These are phyloP conservation scores for Trematosphaeria pertusa DNA, from an alignment of 2,329 filamentous ascomycete genomes.

Conservation along the genomic window DNA sequence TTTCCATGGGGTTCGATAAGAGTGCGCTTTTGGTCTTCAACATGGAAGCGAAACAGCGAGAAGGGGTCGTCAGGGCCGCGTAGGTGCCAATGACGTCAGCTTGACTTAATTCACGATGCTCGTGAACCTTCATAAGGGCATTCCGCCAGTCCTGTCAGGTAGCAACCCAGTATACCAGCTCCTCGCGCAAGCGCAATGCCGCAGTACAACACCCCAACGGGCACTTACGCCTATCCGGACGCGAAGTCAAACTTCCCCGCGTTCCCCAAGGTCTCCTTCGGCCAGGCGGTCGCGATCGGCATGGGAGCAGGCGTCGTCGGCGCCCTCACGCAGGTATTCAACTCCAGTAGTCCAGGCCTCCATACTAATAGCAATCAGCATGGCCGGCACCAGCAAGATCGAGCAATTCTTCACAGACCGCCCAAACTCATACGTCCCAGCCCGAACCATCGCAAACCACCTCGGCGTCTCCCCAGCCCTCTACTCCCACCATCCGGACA, in stretches of 20 bases:
- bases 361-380: constrained; percentile 22
- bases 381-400: constrained; percentile 35
- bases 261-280: constrained; percentile 25
- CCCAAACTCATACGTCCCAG: constrained; percentile 40
- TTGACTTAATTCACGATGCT: neutral
- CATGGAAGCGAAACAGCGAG: too few species aligned
- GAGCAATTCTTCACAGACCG: constrained; percentile 38
- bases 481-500: constrained; percentile 20
- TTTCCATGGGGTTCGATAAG: too few species aligned
- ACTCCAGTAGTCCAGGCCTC: neutral
- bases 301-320: constrained; percentile 22
- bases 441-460: constrained; percentile 35
- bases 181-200: constrained; percentile 10
- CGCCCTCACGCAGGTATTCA: constrained; percentile 16
- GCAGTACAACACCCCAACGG: constrained; percentile 19
- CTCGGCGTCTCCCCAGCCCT: constrained; percentile 25
- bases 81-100: neutral
- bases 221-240: constrained; percentile 21
- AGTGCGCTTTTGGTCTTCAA: too few species aligned
- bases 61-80: too few species aligned
- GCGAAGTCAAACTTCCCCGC: constrained; percentile 24
- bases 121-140: neutral
- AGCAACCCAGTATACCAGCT: neutral
- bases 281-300: constrained; percentile 26
- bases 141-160: neutral